Conservation (phyloP, 768 basidiomycete species). For the Leucocoprinus leucothites region DNA sequence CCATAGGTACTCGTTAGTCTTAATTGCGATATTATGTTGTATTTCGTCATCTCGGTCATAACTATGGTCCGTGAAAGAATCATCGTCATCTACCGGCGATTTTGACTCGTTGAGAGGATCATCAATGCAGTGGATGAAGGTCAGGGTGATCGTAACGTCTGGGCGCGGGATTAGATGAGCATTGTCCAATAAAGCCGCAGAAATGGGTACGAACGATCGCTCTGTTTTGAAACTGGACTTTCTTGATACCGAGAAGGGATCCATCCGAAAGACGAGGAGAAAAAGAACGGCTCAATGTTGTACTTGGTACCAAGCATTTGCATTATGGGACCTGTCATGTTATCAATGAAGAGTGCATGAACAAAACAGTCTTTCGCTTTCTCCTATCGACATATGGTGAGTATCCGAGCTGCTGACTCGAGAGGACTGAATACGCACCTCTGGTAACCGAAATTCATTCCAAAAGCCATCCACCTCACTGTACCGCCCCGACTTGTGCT, state of each 20-base stretch:
- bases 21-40: conserved; percentile 1
- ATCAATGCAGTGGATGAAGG: conserved; percentile 38
- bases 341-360: conserved; percentile 45
- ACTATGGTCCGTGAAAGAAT: neutral
- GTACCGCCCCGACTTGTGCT: conserved; percentile 12
- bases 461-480: conserved; percentile 26
- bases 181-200: too few relatives aligned
- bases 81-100: neutral
- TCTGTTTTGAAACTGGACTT: conserved; percentile 29
- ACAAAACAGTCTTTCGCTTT: conserved; percentile 31
- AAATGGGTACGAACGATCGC: conserved; percentile 59
- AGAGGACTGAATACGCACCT: conserved; percentile 22
- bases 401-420: neutral
- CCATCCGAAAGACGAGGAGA: conserved; percentile 63
- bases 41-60: neutral
- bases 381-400: conserved; percentile 1
- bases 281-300: conserved; percentile 67
- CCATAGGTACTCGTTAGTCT: conserved; percentile 9
- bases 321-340: conserved; percentile 43
- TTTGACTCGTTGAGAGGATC: conserved; percentile 10
- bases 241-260: conserved; percentile 67
- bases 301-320: conserved; percentile 52
- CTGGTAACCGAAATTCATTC: conserved; percentile 23
- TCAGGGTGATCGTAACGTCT: conserved; percentile 52
- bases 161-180: neutral